Base-by-base conservation (phyloP, 129 eudicot genomes). In the Logfia minima region DNA sequence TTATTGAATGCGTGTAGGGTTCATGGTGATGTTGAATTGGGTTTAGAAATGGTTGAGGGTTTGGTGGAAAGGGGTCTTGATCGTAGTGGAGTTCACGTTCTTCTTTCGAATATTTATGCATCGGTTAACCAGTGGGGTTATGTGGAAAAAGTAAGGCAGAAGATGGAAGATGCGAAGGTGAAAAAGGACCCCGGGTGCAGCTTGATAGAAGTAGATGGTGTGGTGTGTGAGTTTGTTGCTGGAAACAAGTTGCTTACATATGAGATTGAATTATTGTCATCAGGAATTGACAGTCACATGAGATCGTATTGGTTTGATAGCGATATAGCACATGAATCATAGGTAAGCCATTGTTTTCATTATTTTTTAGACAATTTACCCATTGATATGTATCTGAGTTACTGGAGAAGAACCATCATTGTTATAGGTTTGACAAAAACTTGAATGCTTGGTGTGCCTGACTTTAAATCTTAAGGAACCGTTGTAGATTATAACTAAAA, bases 71-170 rank as follows among this genome's bases (percentile, higher is more conserved):
- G 28, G 18, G 65, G 80, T 41, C 86, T 83, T 22, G 88, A 90
- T 51, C 78, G 78, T 37, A 79, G 92, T 53, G 94, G 92, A n/a
- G 89, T 80, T 76, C 84, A 82, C 72, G 84, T 87, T 69, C 92
- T 90, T 71, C 86, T 92, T 62, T 86, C 98, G 0, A 86, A 90
- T 71, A 87, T 92, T 66, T 90, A 92, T 79, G 98, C 96, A 9
- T 81, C 88, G 34, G 73, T 70, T 59, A 29, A 79, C 19, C 82
- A 87, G 59, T 92, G 98, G 98, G 88, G 83, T 26, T 80, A 81
- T 34, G 98, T 87, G 68, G 90, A 83, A 83, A 74, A 43, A 10
- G 83, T 90, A 4, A 83, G 98, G 77, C 81, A 84, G 71, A 83
- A 31, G 43, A 88, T 90, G 98, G 84, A 78, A 43, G 82, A 82